A percentile compares a stretch with the other conserved stretches of the same genome.
These are phyloP conservation scores for Apophysomyces variabilis DNA, from an alignment of 371 early-diverging fungal genomes.

Conservation along the genomic window DNA sequence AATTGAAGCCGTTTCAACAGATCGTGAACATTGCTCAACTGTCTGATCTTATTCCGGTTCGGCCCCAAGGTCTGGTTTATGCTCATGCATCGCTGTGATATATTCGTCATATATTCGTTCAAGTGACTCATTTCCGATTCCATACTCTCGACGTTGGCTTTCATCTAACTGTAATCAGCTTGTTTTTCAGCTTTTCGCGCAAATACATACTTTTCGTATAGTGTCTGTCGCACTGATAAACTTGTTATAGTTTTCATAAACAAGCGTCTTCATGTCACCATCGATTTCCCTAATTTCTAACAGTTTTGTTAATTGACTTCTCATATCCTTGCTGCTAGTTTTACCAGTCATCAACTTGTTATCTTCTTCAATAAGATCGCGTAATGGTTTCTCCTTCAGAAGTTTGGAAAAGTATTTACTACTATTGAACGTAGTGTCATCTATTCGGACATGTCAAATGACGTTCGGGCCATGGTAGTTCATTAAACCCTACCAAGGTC, in stretches of 20 bases:
- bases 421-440: slow-evolving; percentile 71
- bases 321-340: neutral
- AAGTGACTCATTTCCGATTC: slow-evolving; percentile 78
- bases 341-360: slow-evolving; percentile 76
- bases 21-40: slow-evolving; percentile 77
- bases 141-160: slow-evolving; percentile 77
- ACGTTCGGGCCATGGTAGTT: neutral
- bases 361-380: slow-evolving; percentile 72
- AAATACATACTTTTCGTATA: slow-evolving; percentile 62
- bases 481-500: slow-evolving; percentile 34
- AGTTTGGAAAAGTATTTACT: slow-evolving; percentile 75
- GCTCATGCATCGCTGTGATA: slow-evolving; percentile 56
- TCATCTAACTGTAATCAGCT: slow-evolving; percentile 59
- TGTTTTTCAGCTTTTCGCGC: neutral
- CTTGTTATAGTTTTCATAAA: slow-evolving; percentile 96
- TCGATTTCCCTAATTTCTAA: slow-evolving; percentile 86
- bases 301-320: neutral
- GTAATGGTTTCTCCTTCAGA: slow-evolving; percentile 67
- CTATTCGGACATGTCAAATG: slow-evolving; percentile 33
- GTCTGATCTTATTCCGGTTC: slow-evolving; percentile 75
- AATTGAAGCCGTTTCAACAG: slow-evolving; percentile 81
- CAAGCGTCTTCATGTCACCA: slow-evolving; percentile 95
- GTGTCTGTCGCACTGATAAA: slow-evolving; percentile 95
- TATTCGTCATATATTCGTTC: slow-evolving; percentile 69
- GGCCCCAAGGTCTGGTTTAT: slow-evolving; percentile 67